Base-by-base conservation (phyloP, 208 protist species). In the Trypanosoma theileri region DNA sequence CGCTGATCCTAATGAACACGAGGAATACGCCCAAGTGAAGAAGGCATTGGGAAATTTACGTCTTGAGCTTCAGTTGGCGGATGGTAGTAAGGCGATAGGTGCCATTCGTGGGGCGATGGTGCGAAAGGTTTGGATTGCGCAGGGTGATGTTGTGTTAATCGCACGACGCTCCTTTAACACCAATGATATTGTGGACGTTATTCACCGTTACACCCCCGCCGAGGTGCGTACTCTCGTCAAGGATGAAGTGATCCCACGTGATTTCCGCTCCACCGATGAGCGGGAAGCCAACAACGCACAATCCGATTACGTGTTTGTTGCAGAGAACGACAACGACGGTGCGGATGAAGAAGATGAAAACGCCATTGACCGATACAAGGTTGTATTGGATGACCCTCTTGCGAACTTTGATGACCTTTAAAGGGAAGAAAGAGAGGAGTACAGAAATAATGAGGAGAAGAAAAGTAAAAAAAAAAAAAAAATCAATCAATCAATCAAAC, bases 1-100 rank as follows among this genome's bases (percentile, higher is more conserved):
- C 60, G 88, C 88, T 40, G 75, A 89, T 64, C 93, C 97, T 54
- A 97, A 98, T 40, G 96, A 98, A 46, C 95, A 95, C 21, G 98
- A 99, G 88, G 97, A 99, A 76, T 99, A 99, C 82, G 98, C 95
- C 2, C 94, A 98, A 75, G 97, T 99, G 13, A 81, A 94, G 42
- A 89, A 82, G 54, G 96, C 99, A 65, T 89, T 99, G 22, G 98
- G 98, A 41, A 99, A 99, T 74, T 93, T 98, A 46, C 89, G 97
- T 53, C 64, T 99, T 9, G 95, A 99, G 79, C 96, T 98, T 16
- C 82, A 92, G 74, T 71, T 95, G 9, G 77, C 86, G 0, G 82
- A 84, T 28, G 90, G 90, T 14, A 79, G 74, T 44, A 86, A 80
- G 50, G 87, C 88, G n/a, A 93, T 90, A 59, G 90, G 90, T 16